Conservation (phyloP, 106 monocot genomes). For the Amphibolis antarctica region DNA sequence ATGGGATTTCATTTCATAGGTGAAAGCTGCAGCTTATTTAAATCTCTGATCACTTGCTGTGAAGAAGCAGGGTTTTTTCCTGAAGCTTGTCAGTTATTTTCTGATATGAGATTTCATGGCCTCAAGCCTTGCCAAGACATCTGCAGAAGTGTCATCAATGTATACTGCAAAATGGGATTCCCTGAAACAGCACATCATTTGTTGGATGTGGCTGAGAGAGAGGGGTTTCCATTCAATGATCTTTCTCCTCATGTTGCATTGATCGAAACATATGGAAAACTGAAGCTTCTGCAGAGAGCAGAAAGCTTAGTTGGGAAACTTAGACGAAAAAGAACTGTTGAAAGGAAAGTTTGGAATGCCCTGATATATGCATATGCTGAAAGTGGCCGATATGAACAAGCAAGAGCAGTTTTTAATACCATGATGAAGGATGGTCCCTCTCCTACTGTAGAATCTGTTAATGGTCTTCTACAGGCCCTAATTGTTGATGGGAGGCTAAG, state of each 20-base stretch:
- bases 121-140: constrained; percentile 44
- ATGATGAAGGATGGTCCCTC: constrained; percentile 81
- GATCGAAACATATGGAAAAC: constrained; percentile 64
- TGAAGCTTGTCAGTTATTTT: constrained; percentile 78
- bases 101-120: constrained; percentile 67
- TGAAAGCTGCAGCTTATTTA: constrained; percentile 33
- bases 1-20: constrained; percentile 10
- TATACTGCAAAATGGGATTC: constrained; percentile 66
- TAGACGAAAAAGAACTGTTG: constrained; percentile 34
- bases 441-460: constrained; percentile 78
- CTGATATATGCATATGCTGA: constrained; percentile 86
- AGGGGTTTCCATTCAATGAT: constrained; percentile 40
- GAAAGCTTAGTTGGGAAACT: constrained; percentile 73
- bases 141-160: constrained; percentile 41
- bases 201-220: constrained; percentile 34
- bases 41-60: constrained; percentile 49
- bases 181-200: constrained; percentile 84
- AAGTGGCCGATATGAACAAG: constrained; percentile 82
- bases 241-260: constrained; percentile 37
- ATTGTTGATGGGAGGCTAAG: constrained; percentile 76
- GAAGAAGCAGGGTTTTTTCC: constrained; percentile 31
- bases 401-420: constrained; percentile 72
- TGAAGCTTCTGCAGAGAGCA: constrained; percentile 75
- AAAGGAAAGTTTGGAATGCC: constrained; percentile 91
- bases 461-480: constrained; percentile 73